phyloP scores from a whole-genome alignment of 225 moss, liverwort and hornwort species.

The Polytrichum formosum region DNA sequence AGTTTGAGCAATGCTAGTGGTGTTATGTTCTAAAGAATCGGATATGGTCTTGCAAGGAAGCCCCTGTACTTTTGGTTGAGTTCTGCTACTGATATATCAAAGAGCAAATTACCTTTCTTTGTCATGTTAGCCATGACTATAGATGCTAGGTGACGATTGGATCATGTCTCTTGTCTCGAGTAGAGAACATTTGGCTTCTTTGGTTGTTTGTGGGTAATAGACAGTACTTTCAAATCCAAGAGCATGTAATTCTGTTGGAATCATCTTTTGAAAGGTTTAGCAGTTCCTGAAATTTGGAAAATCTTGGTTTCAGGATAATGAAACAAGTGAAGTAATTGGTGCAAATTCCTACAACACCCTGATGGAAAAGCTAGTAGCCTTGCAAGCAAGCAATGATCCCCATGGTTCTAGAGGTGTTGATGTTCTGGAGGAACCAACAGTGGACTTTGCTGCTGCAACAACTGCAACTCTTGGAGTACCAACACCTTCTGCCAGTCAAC shows the following conservation, averaged over 20 bases:
- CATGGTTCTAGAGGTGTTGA: constrained; percentile 22
- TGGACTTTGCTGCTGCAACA: constrained; percentile 93
- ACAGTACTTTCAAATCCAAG: not conserved
- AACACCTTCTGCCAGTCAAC: constrained; percentile 62
- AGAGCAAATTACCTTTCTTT: too few relatives aligned
- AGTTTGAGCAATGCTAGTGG: too few relatives aligned
- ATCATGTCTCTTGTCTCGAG: too few relatives aligned
- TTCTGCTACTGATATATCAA: too few relatives aligned
- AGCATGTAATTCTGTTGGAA: not conserved
- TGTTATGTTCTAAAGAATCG: not conserved
- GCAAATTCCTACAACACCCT: constrained; percentile 91
- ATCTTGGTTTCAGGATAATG: constrained; percentile 64
- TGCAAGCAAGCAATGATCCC: constrained; percentile 60
- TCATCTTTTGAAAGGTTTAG: not conserved
- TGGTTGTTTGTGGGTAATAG: too few relatives aligned
- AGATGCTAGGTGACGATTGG: too few relatives aligned
- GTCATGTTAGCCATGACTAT: too few relatives aligned
- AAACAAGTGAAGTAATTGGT: constrained; percentile 72
- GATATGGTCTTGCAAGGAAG: too few relatives aligned
- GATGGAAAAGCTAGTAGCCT: constrained; percentile 81
- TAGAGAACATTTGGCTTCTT: too few relatives aligned
- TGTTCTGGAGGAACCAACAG: constrained; percentile 64
- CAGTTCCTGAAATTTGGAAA: not conserved
- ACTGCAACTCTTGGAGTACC: constrained; percentile 86
- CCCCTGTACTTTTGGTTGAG: too few relatives aligned